Percentiles rank a stretch among this genome's conserved stretches.
Evolutionary conservation across 164 flowering plant species (phyloP).

Genomic region (Dillenia suffruticosa): DNA sequence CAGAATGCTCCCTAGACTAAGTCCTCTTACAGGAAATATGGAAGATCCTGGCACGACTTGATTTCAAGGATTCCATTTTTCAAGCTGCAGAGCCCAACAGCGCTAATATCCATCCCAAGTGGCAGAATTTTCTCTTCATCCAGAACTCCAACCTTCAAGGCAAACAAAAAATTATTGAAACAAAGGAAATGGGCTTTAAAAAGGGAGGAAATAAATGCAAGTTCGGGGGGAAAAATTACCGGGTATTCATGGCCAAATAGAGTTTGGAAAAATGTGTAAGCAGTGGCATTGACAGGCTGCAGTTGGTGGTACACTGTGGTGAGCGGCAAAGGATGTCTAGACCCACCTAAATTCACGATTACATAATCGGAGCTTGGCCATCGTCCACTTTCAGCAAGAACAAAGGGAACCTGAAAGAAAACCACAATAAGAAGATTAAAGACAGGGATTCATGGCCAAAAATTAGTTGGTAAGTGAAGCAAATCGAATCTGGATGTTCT

Average conservation of each 20-base stretch:
- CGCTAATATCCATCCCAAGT: constrained; percentile 66
- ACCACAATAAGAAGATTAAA: neutral
- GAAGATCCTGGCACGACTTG: constrained; percentile 64
- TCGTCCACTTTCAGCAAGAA: constrained; percentile 53
- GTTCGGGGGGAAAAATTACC: neutral
- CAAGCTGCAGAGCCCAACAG: constrained; percentile 66
- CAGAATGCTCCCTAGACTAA: constrained; percentile 1
- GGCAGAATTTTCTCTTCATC: constrained; percentile 93
- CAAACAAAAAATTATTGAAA: neutral
- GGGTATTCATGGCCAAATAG: constrained; percentile 65
- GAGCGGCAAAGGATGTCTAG: constrained; percentile 81
- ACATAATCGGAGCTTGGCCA: constrained; percentile 47
- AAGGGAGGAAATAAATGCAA: neutral
- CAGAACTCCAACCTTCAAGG: constrained; percentile 66
- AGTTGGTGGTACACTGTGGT: constrained; percentile 65
- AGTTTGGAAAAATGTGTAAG: constrained; percentile 69
- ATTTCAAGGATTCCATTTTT: constrained; percentile 65
- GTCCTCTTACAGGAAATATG: constrained; percentile 75
- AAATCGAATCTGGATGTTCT: too few relatives aligned
- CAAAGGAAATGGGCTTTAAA: too few relatives aligned
- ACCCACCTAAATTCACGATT: constrained; percentile 63
- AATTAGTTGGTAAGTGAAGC: neutral
- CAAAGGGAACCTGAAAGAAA: constrained; percentile 70
- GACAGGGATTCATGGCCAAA: neutral
- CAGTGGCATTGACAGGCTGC: constrained; percentile 58